phyloP scores from a whole-genome alignment of 768 basidiomycete species.

The Leccinum pellstonianum region DNA sequence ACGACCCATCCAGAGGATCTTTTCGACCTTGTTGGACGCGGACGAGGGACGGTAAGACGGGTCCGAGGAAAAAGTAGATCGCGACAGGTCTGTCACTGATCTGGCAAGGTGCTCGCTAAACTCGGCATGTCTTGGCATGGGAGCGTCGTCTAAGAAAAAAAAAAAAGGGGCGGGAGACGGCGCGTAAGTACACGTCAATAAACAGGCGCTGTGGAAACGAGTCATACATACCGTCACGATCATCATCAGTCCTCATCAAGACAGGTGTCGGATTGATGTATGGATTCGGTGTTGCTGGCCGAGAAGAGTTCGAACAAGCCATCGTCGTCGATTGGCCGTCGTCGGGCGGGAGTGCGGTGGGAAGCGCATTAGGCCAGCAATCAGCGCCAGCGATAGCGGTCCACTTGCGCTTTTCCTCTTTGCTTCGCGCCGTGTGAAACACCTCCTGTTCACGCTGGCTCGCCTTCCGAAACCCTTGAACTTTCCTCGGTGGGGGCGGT shows the following conservation, averaged over 20 bases:
- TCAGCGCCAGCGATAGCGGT: constrained; percentile 16
- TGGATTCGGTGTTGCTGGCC: constrained; percentile 31
- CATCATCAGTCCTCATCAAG: constrained; percentile 11
- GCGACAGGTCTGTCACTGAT: background rate
- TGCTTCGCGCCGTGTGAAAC: constrained; percentile 16
- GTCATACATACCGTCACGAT: constrained; percentile 20
- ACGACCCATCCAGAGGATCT: constrained; percentile 32
- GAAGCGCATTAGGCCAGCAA: constrained; percentile 25
- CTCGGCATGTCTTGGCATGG: constrained; percentile 12
- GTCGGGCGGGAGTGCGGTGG: constrained; percentile 2
- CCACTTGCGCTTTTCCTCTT: constrained; percentile 15
- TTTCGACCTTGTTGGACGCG: constrained; percentile 35
- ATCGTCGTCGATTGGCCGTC: constrained; percentile 2
- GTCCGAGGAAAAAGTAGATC: constrained; percentile 5
- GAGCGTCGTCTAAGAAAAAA: constrained; percentile 12
- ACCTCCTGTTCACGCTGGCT: constrained; percentile 18
- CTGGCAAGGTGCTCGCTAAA: background rate
- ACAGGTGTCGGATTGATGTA: constrained; percentile 39
- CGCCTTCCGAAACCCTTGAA: constrained; percentile 13
- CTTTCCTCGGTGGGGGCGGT: constrained; percentile 34
- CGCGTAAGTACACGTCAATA: background rate
- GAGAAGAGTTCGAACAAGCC: constrained; percentile 15
- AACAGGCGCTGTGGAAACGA: background rate
- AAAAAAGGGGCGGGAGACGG: background rate
- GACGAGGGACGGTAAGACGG: constrained; percentile 23